A percentile compares a stretch with the other conserved stretches of the same genome.
phyloP scores from a whole-genome alignment of 352 stramenopile genomes.

The Globisporangium splendens region DNA sequence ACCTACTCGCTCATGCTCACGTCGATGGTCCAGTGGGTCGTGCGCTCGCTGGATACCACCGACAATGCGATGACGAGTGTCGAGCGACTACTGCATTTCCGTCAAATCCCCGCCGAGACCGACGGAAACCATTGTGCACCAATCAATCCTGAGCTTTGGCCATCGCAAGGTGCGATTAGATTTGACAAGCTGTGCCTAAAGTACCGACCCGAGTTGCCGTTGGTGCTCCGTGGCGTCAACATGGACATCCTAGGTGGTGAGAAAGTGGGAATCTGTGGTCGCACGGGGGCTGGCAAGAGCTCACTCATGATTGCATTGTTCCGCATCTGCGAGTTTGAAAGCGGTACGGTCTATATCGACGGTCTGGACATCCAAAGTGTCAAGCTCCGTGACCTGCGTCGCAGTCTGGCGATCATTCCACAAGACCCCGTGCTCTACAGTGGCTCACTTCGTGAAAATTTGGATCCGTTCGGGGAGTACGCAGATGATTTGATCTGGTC shows the following conservation, averaged over 20 bases:
- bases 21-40: no score
- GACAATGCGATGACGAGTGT: no score
- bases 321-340: conserved; percentile 28
- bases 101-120: not conserved
- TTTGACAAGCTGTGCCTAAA: conserved; percentile 31
- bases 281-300: conserved; percentile 26
- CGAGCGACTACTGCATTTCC: no score
- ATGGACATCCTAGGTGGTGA: conserved; percentile 24
- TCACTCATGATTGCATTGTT: conserved; percentile 25
- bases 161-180: conserved; percentile 14
- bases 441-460: conserved; percentile 19
- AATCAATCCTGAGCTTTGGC: conserved; percentile 4
- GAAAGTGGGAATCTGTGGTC: conserved; percentile 35
- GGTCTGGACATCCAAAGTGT: conserved; percentile 54
- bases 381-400: conserved; percentile 19
- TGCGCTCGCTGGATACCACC: no score
- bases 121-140: not conserved
- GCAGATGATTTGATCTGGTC: conserved; percentile 74
- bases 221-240: conserved; percentile 16
- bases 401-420: conserved; percentile 29
- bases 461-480: conserved; percentile 24
- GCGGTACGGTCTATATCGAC: conserved; percentile 79
- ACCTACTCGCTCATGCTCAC: conserved; percentile 31
- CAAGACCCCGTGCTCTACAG: conserved; percentile 32
- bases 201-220: conserved; percentile 32